Base-by-base conservation (phyloP, 2,329 filamentous ascomycete genomes). In the Pezicula rhizophila region DNA sequence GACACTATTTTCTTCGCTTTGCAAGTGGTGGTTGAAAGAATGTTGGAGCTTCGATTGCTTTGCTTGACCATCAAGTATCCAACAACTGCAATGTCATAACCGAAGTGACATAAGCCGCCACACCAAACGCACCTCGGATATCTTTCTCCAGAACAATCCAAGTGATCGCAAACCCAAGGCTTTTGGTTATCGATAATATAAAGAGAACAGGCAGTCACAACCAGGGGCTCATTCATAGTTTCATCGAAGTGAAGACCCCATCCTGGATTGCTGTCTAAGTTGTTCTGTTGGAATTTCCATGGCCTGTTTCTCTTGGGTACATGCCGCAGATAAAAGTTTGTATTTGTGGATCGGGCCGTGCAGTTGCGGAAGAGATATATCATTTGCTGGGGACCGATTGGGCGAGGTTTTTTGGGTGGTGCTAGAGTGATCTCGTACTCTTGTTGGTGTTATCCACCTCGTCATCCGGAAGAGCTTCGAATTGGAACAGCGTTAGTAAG, bases 381-480 rank as follows among this genome's bases (percentile, higher is more conserved):
- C 50, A 49, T 49, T n/a, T 48, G 38, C 4, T 23, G 20, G 7
- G 40, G 20, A 14, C 47, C 49, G 14, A 53, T 53, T 2, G 46
- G 49, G 1, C 45, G 48, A 28, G 37, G 40, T 37, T 43, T 49
- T 38, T 49, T 52, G 4, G 52, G 20, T 7, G 53, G 45, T 18
- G 51, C 43, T 14, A 45, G 47, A 2, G 47, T 46, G 23, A 55
- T 52, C 20, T 52, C 49, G 20, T 52, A 53, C 18, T 55, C 48
- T n/a, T 8, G 45, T 53, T 12, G 45, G 41, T 45, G 28, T 48
- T 40, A 25, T 53, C 47, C 23, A 55, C 42, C 3, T 45, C 26
- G 12, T 50, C 39, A 6, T 43, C 53, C 3, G 53, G 45, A n/a
- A 25, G 53, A 10, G 45, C 34, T 31, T 49, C 43, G 12, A 51